Evolutionary conservation across 1,284 basidiomycete genomes (phyloP), one percentile per base, ranked within the genome.

Genomic region (Malassezia cuniculi): DNA sequence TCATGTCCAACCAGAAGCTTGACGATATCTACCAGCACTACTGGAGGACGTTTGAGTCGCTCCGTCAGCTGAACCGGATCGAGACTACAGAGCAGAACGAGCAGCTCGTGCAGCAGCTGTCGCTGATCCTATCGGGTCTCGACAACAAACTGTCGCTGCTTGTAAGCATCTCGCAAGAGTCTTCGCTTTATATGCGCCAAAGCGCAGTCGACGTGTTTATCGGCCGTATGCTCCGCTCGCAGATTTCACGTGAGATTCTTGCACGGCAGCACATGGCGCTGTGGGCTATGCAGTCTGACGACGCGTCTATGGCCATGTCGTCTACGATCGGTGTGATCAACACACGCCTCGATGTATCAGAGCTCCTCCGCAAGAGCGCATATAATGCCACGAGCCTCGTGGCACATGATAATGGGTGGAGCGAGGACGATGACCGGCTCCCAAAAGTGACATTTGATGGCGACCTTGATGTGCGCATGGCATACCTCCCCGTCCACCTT

Each of bases 221-320:
- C 80, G 76, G 78, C 16, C 76, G 85, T 18, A 90, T 90, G 86
- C 74, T 90, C 7, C 75, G 85, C 31, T 87, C 85, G 3, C 75
- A 86, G 37, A 86, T 90, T 62, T 86, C 85, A 7, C 75, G 85
- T 17, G 76, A 86, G 27, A 85, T 90, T 19, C 73, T 90, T 20
- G 82, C 80, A 2, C 82, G 89, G 60, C 85, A 90, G 57, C 85
- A 90, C 55, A 78, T 89, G 39, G 81, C 83, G 3, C 72, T 90
- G 4, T 80, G 34, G 12, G 25, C 19, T 3, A 45, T 45, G 42
- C 42, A 45, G 14, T 24, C 22, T 24, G 22, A 82, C 4, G 74
- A 78, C 41, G 75, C 75, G 26, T 35, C 56, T 18, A 55, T 55
- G 26, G 57, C 58, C 36, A 57, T 57, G 9, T 35, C 14, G 36